Conservation (phyloP, 2,329 filamentous ascomycete species). For the Colletotrichum sojae region DNA sequence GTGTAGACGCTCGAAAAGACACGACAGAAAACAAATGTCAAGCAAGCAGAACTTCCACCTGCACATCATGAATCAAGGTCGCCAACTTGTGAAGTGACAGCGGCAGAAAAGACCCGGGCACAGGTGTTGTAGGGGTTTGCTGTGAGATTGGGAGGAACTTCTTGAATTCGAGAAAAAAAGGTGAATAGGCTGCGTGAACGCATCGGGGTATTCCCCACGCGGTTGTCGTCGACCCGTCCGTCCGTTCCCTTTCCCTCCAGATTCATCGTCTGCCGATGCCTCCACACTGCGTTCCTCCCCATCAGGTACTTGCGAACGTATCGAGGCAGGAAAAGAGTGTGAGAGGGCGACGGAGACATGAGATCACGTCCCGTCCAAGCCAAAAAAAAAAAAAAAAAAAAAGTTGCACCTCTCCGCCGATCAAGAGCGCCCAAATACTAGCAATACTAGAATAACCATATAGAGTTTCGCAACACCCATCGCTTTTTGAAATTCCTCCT, state of each 20-base stretch:
- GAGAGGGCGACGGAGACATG: conserved; percentile 10
- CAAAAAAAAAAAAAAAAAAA: neutral
- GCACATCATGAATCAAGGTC: neutral
- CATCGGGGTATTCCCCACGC: neutral
- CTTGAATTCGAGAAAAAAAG: conserved; percentile 36
- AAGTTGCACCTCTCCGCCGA: conserved; percentile 23
- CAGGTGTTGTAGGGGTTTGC: neutral
- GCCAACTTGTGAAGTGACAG: conserved; percentile 6
- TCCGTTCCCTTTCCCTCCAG: conserved; percentile 3
- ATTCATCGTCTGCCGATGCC: neutral
- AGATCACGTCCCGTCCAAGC: conserved; percentile 7
- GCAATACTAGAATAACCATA: conserved; percentile 38
- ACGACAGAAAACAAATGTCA: neutral
- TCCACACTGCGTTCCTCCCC: conserved; percentile 1
- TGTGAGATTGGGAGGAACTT: conserved; percentile 32
- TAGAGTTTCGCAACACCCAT: conserved; percentile 21
- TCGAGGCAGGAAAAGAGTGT: conserved; percentile 14
- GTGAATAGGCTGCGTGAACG: conserved; percentile 30
- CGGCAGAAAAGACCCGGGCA: conserved; percentile 1
- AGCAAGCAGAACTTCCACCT: conserved; percentile 1
- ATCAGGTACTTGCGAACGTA: conserved; percentile 18
- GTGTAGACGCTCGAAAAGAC: neutral
- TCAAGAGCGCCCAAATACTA: conserved; percentile 32
- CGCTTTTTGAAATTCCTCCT: conserved; percentile 39
- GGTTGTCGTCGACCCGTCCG: conserved; percentile 23